Conservation (phyloP, 306 rosid species). For the Prunus davidiana region DNA sequence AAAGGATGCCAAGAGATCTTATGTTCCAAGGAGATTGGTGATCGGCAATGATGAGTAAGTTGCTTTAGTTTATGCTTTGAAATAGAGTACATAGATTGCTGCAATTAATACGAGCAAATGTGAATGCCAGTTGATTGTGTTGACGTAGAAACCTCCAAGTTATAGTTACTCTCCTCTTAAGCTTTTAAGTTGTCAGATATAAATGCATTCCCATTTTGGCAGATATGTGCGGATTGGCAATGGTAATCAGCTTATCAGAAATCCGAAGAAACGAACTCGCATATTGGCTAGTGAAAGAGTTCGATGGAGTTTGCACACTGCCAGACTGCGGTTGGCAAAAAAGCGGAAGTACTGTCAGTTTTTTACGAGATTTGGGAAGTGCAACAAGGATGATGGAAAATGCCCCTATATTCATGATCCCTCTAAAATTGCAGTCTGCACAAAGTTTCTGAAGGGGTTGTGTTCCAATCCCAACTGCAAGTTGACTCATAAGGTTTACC, state of each 20-base stretch:
- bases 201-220: slow-evolving; percentile 27
- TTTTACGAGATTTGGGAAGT: slow-evolving; percentile 89
- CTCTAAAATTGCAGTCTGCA: slow-evolving; percentile 95
- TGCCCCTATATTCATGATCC: slow-evolving; percentile 93
- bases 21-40: slow-evolving; percentile 78
- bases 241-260: slow-evolving; percentile 86
- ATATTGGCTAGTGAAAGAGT: slow-evolving; percentile 90
- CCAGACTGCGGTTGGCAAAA: slow-evolving; percentile 84
- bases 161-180: neutral
- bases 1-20: slow-evolving; percentile 57
- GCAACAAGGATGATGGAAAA: slow-evolving; percentile 87
- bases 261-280: slow-evolving; percentile 89
- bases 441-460: slow-evolving; percentile 88
- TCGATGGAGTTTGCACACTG: slow-evolving; percentile 98
- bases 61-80: slow-evolving; percentile 20
- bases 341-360: slow-evolving; percentile 90
- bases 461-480: slow-evolving; percentile 86
- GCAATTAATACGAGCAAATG: slow-evolving; percentile 12
- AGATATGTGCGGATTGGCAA: slow-evolving; percentile 91
- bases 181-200: neutral
- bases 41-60: slow-evolving; percentile 95
- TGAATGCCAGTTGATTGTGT: slow-evolving; percentile 14
- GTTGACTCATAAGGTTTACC: slow-evolving; percentile 88
- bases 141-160: neutral
- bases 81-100: slow-evolving; percentile 9